Base-by-base conservation (phyloP, 345 rosid genomes). In the Trapa incisa region DNA sequence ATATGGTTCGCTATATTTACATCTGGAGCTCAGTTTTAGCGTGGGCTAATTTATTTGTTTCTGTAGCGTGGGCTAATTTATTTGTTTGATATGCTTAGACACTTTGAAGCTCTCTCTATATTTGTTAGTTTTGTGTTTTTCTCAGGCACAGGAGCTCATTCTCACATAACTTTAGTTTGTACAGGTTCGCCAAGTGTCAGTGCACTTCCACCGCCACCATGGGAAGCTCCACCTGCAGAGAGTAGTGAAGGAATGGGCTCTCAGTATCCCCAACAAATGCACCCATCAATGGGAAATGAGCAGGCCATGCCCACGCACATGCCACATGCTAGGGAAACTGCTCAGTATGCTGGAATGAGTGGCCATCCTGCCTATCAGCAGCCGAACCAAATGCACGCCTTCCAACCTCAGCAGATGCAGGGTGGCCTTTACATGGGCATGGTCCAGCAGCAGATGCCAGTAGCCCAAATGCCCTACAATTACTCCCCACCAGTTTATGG, bases 121-220 rank as follows among this genome's bases (percentile, higher is more conserved):
- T 13, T 50, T 14, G 22, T 50, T 5, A 13, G 17, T 14, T 50
- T 14, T 50, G 22, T 50, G 2, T 57, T 1, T 1, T 32, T 6
- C 2, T 29, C 15, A 32, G 9, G 33, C 37, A 32, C 3, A 29
- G 38, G 63, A 35, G 35, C 35, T 16, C 33, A 11, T 58, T 8
- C 2, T 57, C 35, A n/a, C 61, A 58, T 35, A 57, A 33, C 29
- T 33, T 58, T 32, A 32, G 38, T 58, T 58, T 75, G 76, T 63
- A 57, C 81, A 89, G 98, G 91, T 81, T 79, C 84, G 58, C 84
- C 78, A 67, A 78, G 77, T 66, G 65, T 74, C 72, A 76, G 76
- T 66, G 80, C 92, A 38, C 82, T 93, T 39, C 98, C 98, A 58
- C 94, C 90, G 14, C 97, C 98, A 32, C 98, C 98, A 1, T 93